Percentiles rank a stretch among this genome's conserved stretches.
Evolutionary conservation across 225 moss, liverwort and hornwort species (phyloP).

Genomic region (Rhytidiadelphus loreus): DNA sequence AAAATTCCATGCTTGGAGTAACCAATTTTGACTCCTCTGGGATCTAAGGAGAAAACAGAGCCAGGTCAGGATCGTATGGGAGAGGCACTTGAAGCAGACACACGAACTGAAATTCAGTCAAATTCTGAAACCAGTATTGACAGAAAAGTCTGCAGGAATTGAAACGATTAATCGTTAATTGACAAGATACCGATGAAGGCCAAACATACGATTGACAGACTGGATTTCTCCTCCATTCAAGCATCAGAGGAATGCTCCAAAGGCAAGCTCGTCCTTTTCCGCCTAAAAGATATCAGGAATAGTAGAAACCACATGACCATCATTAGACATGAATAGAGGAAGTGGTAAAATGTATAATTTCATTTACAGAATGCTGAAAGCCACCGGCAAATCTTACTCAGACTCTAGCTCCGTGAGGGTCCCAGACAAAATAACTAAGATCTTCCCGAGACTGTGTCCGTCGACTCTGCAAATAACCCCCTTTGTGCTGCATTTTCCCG

Average conservation of each 20-base stretch:
- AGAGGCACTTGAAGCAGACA: not conserved
- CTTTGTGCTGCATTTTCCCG: conserved; percentile 42
- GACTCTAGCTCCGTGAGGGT: conserved; percentile 36
- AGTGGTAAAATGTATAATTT: conserved; percentile 3
- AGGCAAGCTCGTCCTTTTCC: not conserved
- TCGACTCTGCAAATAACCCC: conserved; percentile 48
- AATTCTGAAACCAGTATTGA: not conserved
- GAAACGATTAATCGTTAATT: not conserved
- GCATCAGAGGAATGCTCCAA: not conserved
- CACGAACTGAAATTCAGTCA: not conserved
- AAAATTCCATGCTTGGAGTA: not conserved
- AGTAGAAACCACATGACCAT: not conserved
- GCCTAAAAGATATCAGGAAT: not conserved
- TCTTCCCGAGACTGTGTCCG: conserved; percentile 42
- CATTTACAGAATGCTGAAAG: conserved; percentile 13
- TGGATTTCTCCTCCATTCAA: not conserved
- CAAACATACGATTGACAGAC: not conserved
- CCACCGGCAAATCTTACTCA: conserved; percentile 19
- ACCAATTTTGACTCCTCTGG: no score
- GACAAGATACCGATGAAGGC: not conserved
- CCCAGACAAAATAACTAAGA: conserved; percentile 35
- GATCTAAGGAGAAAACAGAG: not conserved
- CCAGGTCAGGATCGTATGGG: not conserved
- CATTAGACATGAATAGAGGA: not conserved
- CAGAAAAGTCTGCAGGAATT: not conserved